Evolutionary conservation across 1,139 yeast species (phyloP), one percentile per base, ranked within the genome.

Genomic region (Nakaseomyces sp.): DNA sequence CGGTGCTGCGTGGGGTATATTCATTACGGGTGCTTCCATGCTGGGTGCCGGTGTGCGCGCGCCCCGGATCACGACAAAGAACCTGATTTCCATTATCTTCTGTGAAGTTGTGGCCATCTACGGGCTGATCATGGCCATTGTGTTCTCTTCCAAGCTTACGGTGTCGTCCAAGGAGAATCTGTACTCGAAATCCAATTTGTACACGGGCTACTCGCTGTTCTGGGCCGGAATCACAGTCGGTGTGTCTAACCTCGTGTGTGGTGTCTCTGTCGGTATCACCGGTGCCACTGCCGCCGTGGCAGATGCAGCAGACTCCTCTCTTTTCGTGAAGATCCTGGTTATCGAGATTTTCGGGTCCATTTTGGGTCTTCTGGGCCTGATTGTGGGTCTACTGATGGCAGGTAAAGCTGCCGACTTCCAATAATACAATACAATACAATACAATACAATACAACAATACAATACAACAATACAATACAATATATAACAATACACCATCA

Each of bases 191-290:
- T 86, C 83, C 50, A 91, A 93, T 67, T 69, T 89, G 60, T 93
- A 86, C 68, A 93, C 98, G 9, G 97, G 94, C 8, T 91, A 79
- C 63, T 79, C 97, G 6, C 74, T 93, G 52, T 93, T 93, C 67
- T 93, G 99, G 99, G 98, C 96, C 22, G 99, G 99, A 17, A 62
- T 89, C 45, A 91, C 98, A 6, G 98, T 93, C 40, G 99, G 99
- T 37, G 65, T 85, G 28, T 80, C 95, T 57, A 93, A 93, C 66
- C 75, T 93, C 62, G 82, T 91, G 49, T 93, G 99, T 73, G 99
- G 99, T 68, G 73, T 93, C 49, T 91, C 96, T 9, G 99, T 93
- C 42, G 99, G 99, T 51, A 76, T 93, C 49, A 91, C 98, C 18
- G 99, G 99, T 41, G 82, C 97, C 22, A 91, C 96, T 24, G 98